Evolutionary conservation across 805 yeast genomes (phyloP).

Genomic region (Wickerhamiella azyma): DNA sequence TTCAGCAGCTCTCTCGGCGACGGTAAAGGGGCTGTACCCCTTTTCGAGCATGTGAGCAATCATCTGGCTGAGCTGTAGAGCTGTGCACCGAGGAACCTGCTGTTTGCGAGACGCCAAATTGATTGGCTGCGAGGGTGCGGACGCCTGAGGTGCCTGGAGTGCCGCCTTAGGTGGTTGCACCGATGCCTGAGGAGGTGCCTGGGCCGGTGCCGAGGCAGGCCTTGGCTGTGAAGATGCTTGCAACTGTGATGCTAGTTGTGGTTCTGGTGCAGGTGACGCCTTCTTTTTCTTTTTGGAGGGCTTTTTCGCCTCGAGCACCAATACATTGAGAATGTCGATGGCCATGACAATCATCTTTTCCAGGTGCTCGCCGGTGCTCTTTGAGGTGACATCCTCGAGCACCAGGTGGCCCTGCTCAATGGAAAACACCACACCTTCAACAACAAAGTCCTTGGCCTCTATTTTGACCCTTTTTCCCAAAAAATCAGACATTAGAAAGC

Average conservation of each 20-base stretch:
- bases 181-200: too few relatives aligned
- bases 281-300: not conserved
- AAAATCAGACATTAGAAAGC: slow-evolving; percentile 12
- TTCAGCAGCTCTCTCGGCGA: slow-evolving; percentile 56
- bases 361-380: slow-evolving; percentile 5
- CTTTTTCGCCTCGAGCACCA: slow-evolving; percentile 11
- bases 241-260: too few relatives aligned
- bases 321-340: slow-evolving; percentile 15
- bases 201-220: too few relatives aligned
- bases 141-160: too few relatives aligned
- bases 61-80: slow-evolving; percentile 65
- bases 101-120: too few relatives aligned
- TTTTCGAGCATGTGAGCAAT: slow-evolving; percentile 47
- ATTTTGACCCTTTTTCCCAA: slow-evolving; percentile 19
- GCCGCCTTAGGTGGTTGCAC: too few relatives aligned
- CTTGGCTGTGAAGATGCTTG: too few relatives aligned
- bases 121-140: too few relatives aligned
- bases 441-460: slow-evolving; percentile 11
- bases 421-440: slow-evolving; percentile 11
- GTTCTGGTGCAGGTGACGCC: too few relatives aligned
- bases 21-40: slow-evolving; percentile 32
- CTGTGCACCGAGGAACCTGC: slow-evolving; percentile 34
- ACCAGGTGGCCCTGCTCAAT: slow-evolving; percentile 7
- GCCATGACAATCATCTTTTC: slow-evolving; percentile 11
- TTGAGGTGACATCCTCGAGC: not conserved